phyloP scores from a whole-genome alignment of 495 filamentous ascomycete genomes.

The Penicillium diatomitis region DNA sequence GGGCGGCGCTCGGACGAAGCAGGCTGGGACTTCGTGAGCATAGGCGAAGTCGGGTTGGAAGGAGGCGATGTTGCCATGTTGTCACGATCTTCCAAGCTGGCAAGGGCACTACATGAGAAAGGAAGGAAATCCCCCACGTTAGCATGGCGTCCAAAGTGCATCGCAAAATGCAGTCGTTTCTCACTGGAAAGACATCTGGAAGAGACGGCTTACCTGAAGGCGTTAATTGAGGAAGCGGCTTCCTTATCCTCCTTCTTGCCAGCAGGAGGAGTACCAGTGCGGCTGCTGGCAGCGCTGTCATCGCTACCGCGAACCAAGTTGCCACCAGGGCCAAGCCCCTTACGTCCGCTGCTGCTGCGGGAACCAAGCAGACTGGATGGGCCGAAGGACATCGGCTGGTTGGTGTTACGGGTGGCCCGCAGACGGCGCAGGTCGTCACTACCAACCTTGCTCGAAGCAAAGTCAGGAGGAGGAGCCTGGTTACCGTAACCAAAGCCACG shows the following conservation, averaged over 20 bases:
- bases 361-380: conserved; percentile 70
- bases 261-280: conserved; percentile 75
- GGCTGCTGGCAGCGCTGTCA: conserved; percentile 74
- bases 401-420: conserved; percentile 53
- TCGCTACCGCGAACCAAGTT: conserved; percentile 62
- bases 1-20: conserved; percentile 34
- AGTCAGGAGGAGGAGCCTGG: conserved; percentile 59
- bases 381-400: conserved; percentile 53
- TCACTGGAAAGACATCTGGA: not conserved
- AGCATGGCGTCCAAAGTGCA: not conserved
- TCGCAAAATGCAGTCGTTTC: not conserved
- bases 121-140: not conserved
- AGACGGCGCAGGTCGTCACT: conserved; percentile 84
- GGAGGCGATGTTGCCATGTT: conserved; percentile 52
- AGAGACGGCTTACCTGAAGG: conserved; percentile 63
- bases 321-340: conserved; percentile 61
- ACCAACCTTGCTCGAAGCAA: conserved; percentile 68
- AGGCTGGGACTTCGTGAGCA: conserved; percentile 44
- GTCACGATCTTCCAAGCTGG: conserved; percentile 45
- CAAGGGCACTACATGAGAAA: conserved; percentile 42
- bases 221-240: conserved; percentile 64
- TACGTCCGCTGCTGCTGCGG: conserved; percentile 76
- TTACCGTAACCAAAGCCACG: conserved; percentile 61
- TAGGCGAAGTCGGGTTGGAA: conserved; percentile 49
- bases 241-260: conserved; percentile 59